Evolutionary conservation across 2,329 filamentous ascomycete species (phyloP), one percentile per base, ranked within the genome.

Genomic region (Curvularia sp.): DNA sequence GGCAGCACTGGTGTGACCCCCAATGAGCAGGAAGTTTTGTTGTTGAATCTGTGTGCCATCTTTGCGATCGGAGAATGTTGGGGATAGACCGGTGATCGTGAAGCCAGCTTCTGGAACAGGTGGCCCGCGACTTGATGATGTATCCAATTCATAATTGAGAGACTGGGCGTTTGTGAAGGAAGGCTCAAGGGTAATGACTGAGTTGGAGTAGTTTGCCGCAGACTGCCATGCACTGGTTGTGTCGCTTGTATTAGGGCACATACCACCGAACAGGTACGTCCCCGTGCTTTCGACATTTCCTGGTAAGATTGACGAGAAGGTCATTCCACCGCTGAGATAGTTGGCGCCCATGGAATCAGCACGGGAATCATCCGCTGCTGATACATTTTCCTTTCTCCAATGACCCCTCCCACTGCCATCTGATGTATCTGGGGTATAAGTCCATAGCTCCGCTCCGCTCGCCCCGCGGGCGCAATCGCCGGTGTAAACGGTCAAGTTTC

Each of bases 101-200:
- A 96, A 96, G 8, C 94, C 94, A 8, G 94, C 94, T 77, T 96
- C 92, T 1, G 92, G 84, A 43, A 93, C 85, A 0, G 91, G 90
- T 70, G 89, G 77, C 3, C 88, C 89, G 47, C 85, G 81, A 56
- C 80, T 81, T 5, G 82, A 77, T 0, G 82, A 81, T 3, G 83
- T 71, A 18, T 79, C 79, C 6, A 84, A 67, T 9, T 80, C 72
- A 67, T 84, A 85, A 67, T 51, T 75, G 67, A 61, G 80, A 68
- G 3, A 71, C 66, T 68, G 82, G 81, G 22, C 66, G 61, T 10
- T 71, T 54, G 42, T 71, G 60, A 48, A 61, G 1, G 62, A 60
- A 0, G 90, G 82, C 0, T 84, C 75, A n/a, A 94, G 76, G 26
- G 84, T 85, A 57, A 92, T 77, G 90, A 97, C 93, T 20, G 84